phyloP scores from a whole-genome alignment of 257 asterid species.

The Solanum rostratum region DNA sequence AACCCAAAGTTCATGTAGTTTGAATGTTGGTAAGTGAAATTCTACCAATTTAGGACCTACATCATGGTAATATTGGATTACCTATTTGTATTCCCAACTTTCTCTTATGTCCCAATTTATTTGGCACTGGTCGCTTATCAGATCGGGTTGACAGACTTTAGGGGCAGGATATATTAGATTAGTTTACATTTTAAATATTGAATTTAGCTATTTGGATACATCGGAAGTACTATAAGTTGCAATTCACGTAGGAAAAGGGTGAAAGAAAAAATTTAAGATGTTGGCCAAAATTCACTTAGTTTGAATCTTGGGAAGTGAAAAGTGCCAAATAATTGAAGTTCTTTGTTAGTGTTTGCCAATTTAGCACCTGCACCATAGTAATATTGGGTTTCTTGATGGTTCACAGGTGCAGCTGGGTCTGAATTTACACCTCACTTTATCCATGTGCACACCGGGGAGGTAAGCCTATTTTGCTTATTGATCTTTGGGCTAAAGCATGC shows the following conservation, averaged over 20 bases:
- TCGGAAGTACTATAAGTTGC: background rate
- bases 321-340: background rate
- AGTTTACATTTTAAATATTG: background rate
- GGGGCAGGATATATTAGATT: background rate
- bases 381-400: background rate
- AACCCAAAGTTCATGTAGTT: background rate
- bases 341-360: background rate
- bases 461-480: background rate
- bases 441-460: conserved; percentile 32
- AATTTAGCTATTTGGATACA: background rate
- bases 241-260: background rate
- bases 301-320: background rate
- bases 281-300: background rate
- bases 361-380: background rate
- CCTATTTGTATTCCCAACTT: background rate
- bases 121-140: background rate
- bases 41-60: no score
- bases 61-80: background rate
- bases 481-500: background rate
- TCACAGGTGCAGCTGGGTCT: conserved; percentile 26
- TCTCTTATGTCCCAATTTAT: background rate
- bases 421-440: conserved; percentile 34
- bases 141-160: background rate
- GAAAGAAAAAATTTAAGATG: background rate
- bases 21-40: no score